These are phyloP conservation scores for Pseudogymnoascus sp. DNA, from an alignment of 2,329 filamentous ascomycete species.

Conservation along the genomic window DNA sequence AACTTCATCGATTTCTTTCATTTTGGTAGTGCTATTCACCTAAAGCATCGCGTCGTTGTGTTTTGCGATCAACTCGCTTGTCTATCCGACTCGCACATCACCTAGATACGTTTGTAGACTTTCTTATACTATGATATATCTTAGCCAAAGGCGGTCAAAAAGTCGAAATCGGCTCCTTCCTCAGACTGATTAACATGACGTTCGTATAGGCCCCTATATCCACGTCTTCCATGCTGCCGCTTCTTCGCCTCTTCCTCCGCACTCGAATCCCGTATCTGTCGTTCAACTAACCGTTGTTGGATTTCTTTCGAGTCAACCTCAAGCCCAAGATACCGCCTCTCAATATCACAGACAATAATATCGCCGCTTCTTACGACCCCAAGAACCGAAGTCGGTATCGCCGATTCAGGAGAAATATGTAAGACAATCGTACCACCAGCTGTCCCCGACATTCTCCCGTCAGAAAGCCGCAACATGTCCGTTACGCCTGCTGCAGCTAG, in stretches of 20 bases:
- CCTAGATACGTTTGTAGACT: constrained; percentile 27
- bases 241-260: constrained; percentile 25
- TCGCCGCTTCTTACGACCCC: constrained; percentile 43
- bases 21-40: background rate
- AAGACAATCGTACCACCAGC: constrained; percentile 48
- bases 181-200: constrained; percentile 53
- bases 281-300: constrained; percentile 15
- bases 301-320: constrained; percentile 24
- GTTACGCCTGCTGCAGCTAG: constrained; percentile 38
- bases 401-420: constrained; percentile 46
- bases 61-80: background rate
- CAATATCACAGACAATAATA: constrained; percentile 38
- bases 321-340: constrained; percentile 35
- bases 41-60: background rate
- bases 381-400: constrained; percentile 38
- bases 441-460: constrained; percentile 49
- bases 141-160: constrained; percentile 42
- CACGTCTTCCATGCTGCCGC: constrained; percentile 34
- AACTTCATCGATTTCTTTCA: background rate
- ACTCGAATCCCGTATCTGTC: constrained; percentile 18
- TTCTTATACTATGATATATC: constrained; percentile 28
- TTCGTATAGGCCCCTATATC: constrained; percentile 54
- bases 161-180: constrained; percentile 54
- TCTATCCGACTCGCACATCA: background rate
- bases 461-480: constrained; percentile 46